Percentiles rank a stretch among this genome's conserved stretches.
Conservation (phyloP, 2,329 filamentous ascomycete species). For the Raffaelea arxii region DNA sequence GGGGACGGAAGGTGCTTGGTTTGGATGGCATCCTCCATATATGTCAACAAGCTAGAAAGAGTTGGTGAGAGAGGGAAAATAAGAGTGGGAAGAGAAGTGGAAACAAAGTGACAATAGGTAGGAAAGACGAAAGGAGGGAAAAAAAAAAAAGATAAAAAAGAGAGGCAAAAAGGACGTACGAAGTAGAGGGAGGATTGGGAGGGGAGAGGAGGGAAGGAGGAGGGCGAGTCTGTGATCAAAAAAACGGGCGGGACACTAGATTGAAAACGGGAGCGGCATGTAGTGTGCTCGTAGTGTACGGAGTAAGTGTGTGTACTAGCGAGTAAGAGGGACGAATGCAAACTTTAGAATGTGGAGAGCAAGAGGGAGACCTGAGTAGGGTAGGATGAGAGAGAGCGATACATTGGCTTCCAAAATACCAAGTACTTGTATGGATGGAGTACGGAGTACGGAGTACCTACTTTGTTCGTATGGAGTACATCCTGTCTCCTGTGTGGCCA, state of each 20-base stretch:
- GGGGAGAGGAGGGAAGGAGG: not conserved
- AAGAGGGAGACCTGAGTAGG: not conserved
- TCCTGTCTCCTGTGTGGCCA: not conserved
- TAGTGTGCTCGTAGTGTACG: too few relatives aligned
- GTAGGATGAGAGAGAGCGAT: not conserved
- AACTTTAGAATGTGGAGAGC: not conserved
- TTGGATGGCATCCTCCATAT: too few relatives aligned
- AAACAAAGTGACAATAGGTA: too few relatives aligned
- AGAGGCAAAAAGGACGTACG: not conserved
- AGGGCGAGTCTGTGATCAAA: not conserved
- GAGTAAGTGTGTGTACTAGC: not conserved
- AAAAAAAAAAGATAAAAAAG: not conserved
- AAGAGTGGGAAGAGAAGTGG: too few relatives aligned
- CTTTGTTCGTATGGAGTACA: too few relatives aligned
- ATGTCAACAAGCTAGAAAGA: too few relatives aligned
- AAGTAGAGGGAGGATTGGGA: not conserved
- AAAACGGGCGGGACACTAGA: not conserved
- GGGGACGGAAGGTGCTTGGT: too few relatives aligned
- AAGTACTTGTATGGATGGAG: not conserved
- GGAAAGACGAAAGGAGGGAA: too few relatives aligned
- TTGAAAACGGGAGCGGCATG: slow-evolving; percentile 1
- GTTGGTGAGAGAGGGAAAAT: too few relatives aligned
- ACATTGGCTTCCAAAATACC: too few relatives aligned
- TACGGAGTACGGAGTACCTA: too few relatives aligned
- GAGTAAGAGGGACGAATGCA: not conserved